A percentile compares a stretch with the other conserved stretches of the same genome.
Conservation (phyloP, 1,284 basidiomycete species). For the Acaromyces ingoldii region DNA sequence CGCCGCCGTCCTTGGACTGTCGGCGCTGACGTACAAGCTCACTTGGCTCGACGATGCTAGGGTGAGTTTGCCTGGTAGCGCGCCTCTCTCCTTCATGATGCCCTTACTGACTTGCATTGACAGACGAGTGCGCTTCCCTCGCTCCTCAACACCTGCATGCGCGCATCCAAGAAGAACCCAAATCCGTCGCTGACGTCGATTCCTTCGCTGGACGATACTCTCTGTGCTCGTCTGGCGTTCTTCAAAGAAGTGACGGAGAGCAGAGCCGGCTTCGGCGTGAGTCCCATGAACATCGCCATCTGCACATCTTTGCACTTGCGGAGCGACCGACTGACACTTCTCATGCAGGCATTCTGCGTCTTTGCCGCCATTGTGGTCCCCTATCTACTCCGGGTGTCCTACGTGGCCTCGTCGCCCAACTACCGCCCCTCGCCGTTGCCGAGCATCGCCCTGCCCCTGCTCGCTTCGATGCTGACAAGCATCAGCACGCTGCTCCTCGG, state of each 20-base stretch:
- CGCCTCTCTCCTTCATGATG: neutral
- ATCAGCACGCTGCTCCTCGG: neutral
- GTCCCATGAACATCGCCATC: too few species aligned
- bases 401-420: conserved; percentile 1
- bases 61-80: neutral
- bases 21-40: neutral
- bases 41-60: neutral
- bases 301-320: too few species aligned
- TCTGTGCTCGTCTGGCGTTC: conserved; percentile 1
- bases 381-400: neutral
- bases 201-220: neutral
- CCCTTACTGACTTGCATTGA: too few species aligned
- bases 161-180: too few species aligned
- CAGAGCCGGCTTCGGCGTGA: conserved; percentile 1
- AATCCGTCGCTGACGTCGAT: too few species aligned
- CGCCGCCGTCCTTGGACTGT: neutral
- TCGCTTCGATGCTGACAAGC: neutral
- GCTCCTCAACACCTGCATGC: too few species aligned
- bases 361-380: neutral
- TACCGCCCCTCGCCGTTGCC: neutral
- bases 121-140: too few species aligned
- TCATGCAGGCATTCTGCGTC: neutral
- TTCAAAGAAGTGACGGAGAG: neutral
- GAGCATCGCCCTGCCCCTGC: neutral
- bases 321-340: too few species aligned